Evolutionary conservation across 768 basidiomycete genomes (phyloP), one percentile per base, ranked within the genome.

Genomic region (Trametes cingulata): DNA sequence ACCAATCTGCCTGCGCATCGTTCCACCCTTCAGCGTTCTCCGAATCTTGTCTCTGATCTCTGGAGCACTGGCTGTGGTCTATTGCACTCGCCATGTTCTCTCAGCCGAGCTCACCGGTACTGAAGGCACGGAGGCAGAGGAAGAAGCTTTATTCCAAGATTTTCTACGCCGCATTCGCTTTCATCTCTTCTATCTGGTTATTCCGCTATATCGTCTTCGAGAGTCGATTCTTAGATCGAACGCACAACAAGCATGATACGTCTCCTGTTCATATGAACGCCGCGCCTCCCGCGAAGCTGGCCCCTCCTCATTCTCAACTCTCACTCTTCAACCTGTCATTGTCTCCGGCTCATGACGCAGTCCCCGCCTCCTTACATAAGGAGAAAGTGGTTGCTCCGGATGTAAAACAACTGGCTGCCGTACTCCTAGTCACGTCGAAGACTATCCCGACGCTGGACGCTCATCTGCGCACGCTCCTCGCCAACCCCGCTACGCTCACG

Each of bases 371-470:
- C 6, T 29, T 36, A 10, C 29, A 17, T 17, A 20, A 13, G 2
- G n/a, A 17, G 4, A 15, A 54, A 10, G 6, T 48, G 1, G n/a
- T 35, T 6, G 24, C 20, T 1, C 27, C 17, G 17, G 40, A 45
- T 17, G 6, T 54, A 2, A 14, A 15, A 4, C 41, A 59, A 8
- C 36, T 67, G 15, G 58, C 61, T 13, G 63, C 61, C 1, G 65
- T 87, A 39, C 68, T 87, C 3, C 83, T 85, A 14, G 74, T 86
- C 49, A 71, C 75, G 6, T 29, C 65, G 2, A 51, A 56, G 6
- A 77, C 81, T 3, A 49, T 83, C 1, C 29, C 66, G 3, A 45
- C 49, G 25, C 68, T 83, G 39, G 72, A 72, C 42, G 50, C 62
- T 0, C 70, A 75, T 6, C 72, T 86, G 13, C 64, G 61, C 2